Evolutionary conservation across 2,329 filamentous ascomycete species (phyloP), one percentile per base, ranked within the genome.

Genomic region (Sporothrix dimorphospora): DNA sequence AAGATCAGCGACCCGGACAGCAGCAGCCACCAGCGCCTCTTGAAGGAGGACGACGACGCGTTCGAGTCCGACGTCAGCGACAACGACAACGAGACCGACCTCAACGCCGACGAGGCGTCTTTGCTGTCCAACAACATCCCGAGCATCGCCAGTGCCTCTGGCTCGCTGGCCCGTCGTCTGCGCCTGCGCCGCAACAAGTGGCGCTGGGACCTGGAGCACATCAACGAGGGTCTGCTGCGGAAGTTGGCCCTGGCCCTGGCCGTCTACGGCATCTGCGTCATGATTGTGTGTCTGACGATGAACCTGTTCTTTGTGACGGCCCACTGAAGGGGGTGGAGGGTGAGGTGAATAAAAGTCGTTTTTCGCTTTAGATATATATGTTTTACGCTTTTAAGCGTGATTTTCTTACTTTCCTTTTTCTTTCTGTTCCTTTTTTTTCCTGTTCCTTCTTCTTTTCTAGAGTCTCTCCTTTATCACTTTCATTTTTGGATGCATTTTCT

Each of bases 1-100:
- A 98, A 98, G 82, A 98, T 99, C 73, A 97, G 94, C 14, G 90
- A 93, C 30, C 96, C 96, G 0, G 92, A 97, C 71, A 95, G 93
- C 59, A 87, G 91, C 38, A 90, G 95, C 74, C 94, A 98, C 77
- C 95, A 97, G 79, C 89, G 92, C 16, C 84, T 98, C 11, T 85
- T 94, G 74, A 98, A 98, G 80, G 94, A 96, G 78, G 94, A 98
- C 76, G 96, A 98, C 77, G 93, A 95, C 75, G 90, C 88, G 0
- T 55, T 85, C 34, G 85, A 85, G 9, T 83, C 82, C 1, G 75
- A 72, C 21, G 67, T 55, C 5, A 70, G 61, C 61, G 75, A 75
- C 1, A 71, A 59, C 47, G 75, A 76, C 1, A 88, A 88, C 49
- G 84, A 87, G 74, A 84, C 83, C 5, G 79, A 78, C 3, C 78